Evolutionary conservation across 768 basidiomycete species (phyloP).

Genomic region (Mycena galericulata): DNA sequence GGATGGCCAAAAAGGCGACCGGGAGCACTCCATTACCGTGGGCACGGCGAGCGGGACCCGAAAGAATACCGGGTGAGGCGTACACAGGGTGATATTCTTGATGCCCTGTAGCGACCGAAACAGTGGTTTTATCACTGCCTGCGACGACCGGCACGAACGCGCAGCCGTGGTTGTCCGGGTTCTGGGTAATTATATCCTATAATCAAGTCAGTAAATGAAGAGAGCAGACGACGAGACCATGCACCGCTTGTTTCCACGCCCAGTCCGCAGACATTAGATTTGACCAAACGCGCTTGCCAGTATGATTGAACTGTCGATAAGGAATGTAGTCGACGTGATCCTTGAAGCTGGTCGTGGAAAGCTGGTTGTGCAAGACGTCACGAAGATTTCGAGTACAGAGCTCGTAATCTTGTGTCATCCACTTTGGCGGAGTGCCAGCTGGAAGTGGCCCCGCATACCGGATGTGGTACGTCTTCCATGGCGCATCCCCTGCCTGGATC

Average conservation of each 20-base stretch:
- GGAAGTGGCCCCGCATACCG: constrained; percentile 16
- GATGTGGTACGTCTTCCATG: neutral
- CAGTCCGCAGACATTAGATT: constrained; percentile 45
- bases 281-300: constrained; percentile 38
- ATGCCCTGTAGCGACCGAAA: constrained; percentile 54
- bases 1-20: constrained; percentile 49
- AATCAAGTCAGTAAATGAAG: constrained; percentile 11
- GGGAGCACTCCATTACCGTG: constrained; percentile 47
- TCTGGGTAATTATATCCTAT: constrained; percentile 30
- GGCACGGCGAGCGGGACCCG: constrained; percentile 42
- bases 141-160: constrained; percentile 46
- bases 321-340: constrained; percentile 36
- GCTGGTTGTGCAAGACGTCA: constrained; percentile 2
- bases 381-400: constrained; percentile 17
- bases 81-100: constrained; percentile 54
- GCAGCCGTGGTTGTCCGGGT: constrained; percentile 42
- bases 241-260: constrained; percentile 43
- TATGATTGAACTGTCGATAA: constrained; percentile 40
- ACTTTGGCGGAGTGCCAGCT: neutral
- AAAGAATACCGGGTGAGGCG: constrained; percentile 42
- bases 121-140: constrained; percentile 57
- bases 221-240: constrained; percentile 1
- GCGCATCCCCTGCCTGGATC: neutral
- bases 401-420: constrained; percentile 23
- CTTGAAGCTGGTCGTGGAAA: constrained; percentile 1